Base-by-base conservation (phyloP, 1,284 basidiomycete genomes). In the Hypsizygus ulmarius region DNA sequence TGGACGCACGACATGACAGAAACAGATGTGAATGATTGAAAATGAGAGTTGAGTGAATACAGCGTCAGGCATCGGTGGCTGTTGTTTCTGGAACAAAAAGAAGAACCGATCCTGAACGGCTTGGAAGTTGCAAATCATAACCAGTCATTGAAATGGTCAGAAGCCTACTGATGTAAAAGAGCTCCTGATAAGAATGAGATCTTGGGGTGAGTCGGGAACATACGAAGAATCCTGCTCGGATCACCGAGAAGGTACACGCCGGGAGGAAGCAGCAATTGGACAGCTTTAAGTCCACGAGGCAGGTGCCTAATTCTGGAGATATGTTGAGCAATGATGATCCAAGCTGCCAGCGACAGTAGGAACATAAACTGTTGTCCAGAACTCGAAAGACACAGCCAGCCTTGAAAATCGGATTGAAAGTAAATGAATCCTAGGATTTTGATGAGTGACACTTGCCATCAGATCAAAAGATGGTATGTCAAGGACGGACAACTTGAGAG, bases 11-110 rank as follows among this genome's bases (percentile, higher is more conserved):
- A 39, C 35, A 38, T 49, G 49, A 49, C 48, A 52, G 48, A 48
- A 47, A 47, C 39, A 44, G 37, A 45, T 46, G n/a, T 45, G 42
- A 49, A 50, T 45, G 54, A 53, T 52, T 38, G 33, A 38, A 52
- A 53, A 50, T 38, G 33, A 38, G 28, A 36, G 10, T 28, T 25
- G 34, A 15, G 34, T 29, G 15, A 41, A 42, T 30, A 18, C 32
- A n/a, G 37, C 16, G 25, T 4, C 21, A 25, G 7, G 21, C 21
- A 25, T 25, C 5, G 30, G 38, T 19, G 36, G 43, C 28, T 25
- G 12, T 42, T 14, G 30, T 14, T 18, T 14, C 7, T 27, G 34
- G 18, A 18, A 18, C 34, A 18, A 14, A 36, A 12, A 12, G 34
- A 36, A 18, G 12, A 12, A 8, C 14, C 8, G 14, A 36, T 12